Evolutionary conservation across 169 alveolate genomes (phyloP).

Genomic region (Eimeria sp.): DNA sequence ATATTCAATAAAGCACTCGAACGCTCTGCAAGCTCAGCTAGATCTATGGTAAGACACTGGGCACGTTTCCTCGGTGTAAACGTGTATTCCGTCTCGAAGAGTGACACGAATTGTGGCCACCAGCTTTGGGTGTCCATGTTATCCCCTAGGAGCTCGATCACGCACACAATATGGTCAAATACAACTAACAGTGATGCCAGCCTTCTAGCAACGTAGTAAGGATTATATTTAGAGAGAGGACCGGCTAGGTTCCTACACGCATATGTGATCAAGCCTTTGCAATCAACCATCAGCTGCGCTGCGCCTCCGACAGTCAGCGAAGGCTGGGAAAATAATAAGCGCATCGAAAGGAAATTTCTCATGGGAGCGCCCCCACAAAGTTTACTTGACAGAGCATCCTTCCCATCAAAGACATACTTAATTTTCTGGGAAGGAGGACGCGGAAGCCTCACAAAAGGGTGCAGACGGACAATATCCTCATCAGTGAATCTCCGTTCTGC

Average conservation of each 20-base stretch:
- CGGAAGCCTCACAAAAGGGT: slow-evolving; percentile 42
- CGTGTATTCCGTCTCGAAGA: background rate
- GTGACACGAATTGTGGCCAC: background rate
- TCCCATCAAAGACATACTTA: background rate
- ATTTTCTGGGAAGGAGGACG: background rate
- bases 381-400: background rate
- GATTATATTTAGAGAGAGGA: background rate
- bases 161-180: background rate
- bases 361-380: background rate
- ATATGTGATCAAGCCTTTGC: background rate
- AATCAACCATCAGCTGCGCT: background rate
- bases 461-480: background rate
- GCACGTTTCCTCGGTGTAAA: background rate
- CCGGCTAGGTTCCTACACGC: background rate
- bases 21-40: background rate
- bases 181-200: background rate
- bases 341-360: background rate
- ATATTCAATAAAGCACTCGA: background rate
- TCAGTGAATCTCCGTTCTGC: background rate
- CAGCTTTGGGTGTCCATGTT: background rate
- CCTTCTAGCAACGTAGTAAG: background rate
- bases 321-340: background rate
- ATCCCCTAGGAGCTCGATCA: slow-evolving; percentile 14
- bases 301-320: background rate
- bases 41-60: background rate